Base-by-base conservation (phyloP, 2,329 filamentous ascomycete genomes). In the Pestalotiopsis sp. region DNA sequence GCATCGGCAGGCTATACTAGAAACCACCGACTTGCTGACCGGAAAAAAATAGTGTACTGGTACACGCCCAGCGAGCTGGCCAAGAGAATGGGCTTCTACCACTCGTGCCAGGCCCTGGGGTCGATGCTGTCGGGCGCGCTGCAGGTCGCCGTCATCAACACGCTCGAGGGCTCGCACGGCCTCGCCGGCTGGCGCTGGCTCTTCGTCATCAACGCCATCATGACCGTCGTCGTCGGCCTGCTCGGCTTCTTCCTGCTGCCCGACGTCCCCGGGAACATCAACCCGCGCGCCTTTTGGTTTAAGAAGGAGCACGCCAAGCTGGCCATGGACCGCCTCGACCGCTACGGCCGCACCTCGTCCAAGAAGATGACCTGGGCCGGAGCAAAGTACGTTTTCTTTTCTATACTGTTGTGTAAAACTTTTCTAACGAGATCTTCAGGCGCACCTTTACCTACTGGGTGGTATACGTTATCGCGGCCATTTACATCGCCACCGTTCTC, bases 121-220 rank as follows among this genome's bases (percentile, higher is more conserved):
- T 80, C 81, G 2, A 86, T 88, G 83, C 82, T 88, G 69, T 84
- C 84, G 41, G 86, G 86, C 0, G 87, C 86, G 49, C 75, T 88
- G 0, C 85, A 87, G 72, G 83, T 85, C 5, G 86, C 85, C 3
- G 83, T 86, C 3, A 85, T 87, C 68, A 83, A 82, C 23, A 86
- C 85, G 20, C 78, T 88, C 0, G 84, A 86, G 20, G 84, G 85
- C 0, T 78, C 81, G 1, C 76, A 73, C 3, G 85, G 85, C 0
- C 78, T 86, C 71, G 77, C 84, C 0, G 86, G 85, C 0, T 87
- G 85, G 85, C 75, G 82, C 31, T 85, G 83, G 85, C 76, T 88
- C 0, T 90, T 88, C 65, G 82, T 89, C 27, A 86, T 89, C 58
- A 87, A 88, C 69, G 86, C 84, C 1, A 78, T 87, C 31, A 88